Conservation (phyloP, 345 rosid species). For the Populus euphratica region DNA sequence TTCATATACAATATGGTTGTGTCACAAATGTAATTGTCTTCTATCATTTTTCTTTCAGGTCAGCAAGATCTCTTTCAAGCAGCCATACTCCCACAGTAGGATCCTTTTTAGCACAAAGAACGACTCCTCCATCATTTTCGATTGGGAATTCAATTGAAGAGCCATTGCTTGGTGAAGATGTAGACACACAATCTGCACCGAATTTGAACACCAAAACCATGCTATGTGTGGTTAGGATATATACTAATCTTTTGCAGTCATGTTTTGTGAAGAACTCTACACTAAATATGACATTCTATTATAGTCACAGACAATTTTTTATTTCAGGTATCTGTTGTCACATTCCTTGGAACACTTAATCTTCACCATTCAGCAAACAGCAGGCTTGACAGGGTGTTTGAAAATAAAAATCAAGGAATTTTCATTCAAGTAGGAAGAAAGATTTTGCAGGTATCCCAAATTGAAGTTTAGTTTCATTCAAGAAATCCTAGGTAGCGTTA, state of each 20-base stretch:
- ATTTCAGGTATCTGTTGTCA: slow-evolving; percentile 49
- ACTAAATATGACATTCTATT: neutral
- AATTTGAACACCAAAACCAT: slow-evolving; percentile 49
- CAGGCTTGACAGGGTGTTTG: slow-evolving; percentile 19
- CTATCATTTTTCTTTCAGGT: slow-evolving; percentile 38
- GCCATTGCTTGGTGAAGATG: slow-evolving; percentile 55
- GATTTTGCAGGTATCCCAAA: slow-evolving; percentile 58
- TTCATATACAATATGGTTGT: neutral
- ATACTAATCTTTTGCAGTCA: neutral
- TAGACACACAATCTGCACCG: slow-evolving; percentile 33
- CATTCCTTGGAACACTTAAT: slow-evolving; percentile 52
- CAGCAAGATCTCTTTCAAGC: slow-evolving; percentile 77
- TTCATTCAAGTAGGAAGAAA: slow-evolving; percentile 51
- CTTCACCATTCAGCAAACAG: slow-evolving; percentile 27
- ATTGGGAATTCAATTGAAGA: slow-evolving; percentile 42
- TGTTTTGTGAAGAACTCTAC: neutral
- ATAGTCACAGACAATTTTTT: neutral
- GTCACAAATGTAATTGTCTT: neutral
- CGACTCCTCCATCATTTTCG: slow-evolving; percentile 39
- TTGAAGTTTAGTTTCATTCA: slow-evolving; percentile 12
- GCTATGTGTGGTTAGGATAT: slow-evolving; percentile 58
- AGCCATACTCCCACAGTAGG: slow-evolving; percentile 70
- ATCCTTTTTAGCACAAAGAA: slow-evolving; percentile 49
- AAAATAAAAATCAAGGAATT: slow-evolving; percentile 40
- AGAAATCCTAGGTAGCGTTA: neutral